Conservation (phyloP, 257 asterid genomes). For the Asclepias syriaca region DNA sequence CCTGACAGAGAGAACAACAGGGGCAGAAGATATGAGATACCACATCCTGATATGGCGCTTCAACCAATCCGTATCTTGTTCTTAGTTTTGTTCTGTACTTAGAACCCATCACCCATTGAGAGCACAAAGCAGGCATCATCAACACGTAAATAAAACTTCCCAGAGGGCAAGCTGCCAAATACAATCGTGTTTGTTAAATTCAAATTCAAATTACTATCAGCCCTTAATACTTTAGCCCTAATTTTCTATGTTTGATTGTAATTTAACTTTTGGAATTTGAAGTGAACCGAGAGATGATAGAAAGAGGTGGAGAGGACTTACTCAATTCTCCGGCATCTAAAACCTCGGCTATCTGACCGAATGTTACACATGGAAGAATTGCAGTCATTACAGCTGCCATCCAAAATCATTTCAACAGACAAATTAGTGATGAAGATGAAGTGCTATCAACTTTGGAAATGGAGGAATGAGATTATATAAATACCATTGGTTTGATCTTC, state of each 20-base stretch:
- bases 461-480: neutral
- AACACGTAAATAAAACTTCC: slow-evolving; percentile 33
- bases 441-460: too few species aligned
- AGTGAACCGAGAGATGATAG: neutral
- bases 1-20: slow-evolving; percentile 49
- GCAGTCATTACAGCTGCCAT: slow-evolving; percentile 40
- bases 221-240: too few species aligned
- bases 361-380: slow-evolving; percentile 45
- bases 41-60: slow-evolving; percentile 45
- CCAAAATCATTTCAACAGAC: neutral
- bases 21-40: slow-evolving; percentile 40
- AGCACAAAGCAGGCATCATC: slow-evolving; percentile 38
- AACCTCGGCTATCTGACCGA: slow-evolving; percentile 51
- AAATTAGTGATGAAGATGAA: too few species aligned
- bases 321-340: slow-evolving; percentile 38
- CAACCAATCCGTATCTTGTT: slow-evolving; percentile 34
- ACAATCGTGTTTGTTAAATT: neutral
- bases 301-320: slow-evolving; percentile 6
- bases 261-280: neutral
- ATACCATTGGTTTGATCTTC: slow-evolving; percentile 29
- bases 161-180: slow-evolving; percentile 33
- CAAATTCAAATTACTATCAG: neutral
- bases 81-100: slow-evolving; percentile 41
- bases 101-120: slow-evolving; percentile 40
- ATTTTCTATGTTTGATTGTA: neutral